Percentiles rank a stretch among this genome's conserved stretches.
phyloP scores from a whole-genome alignment of 148 eudicot genomes.

The Cornus kousa region DNA sequence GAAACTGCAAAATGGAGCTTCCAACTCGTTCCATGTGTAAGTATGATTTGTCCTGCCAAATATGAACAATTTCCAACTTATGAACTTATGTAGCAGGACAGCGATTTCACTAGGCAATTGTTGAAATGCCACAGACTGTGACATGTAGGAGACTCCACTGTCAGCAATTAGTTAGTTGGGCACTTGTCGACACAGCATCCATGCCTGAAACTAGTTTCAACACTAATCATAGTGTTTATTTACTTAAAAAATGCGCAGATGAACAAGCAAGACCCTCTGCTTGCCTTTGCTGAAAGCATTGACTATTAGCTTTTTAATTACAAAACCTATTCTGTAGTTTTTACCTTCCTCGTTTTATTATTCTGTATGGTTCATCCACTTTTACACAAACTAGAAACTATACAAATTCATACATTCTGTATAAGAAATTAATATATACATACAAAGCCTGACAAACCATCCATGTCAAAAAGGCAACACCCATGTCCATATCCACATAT shows the following conservation, averaged over 20 bases:
- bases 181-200: neutral
- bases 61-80: neutral
- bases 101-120: neutral
- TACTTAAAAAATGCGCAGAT: neutral
- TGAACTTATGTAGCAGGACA: neutral
- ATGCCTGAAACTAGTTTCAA: neutral
- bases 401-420: neutral
- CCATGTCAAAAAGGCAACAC: neutral
- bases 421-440: too few relatives aligned
- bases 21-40: neutral
- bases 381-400: neutral
- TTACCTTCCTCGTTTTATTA: neutral
- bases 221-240: neutral
- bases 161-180: neutral
- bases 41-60: neutral
- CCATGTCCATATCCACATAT: neutral
- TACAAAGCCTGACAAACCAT: too few relatives aligned
- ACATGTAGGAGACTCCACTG: neutral
- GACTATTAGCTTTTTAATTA: too few relatives aligned
- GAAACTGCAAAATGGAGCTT: neutral
- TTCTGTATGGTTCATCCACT: neutral
- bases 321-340: neutral
- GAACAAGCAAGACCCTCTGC: too few relatives aligned
- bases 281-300: too few relatives aligned
- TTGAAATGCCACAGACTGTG: neutral